Percentiles rank a stretch among this genome's conserved stretches.
Evolutionary conservation across 345 rosid genomes (phyloP).

Genomic region (Physaria fendleri): DNA sequence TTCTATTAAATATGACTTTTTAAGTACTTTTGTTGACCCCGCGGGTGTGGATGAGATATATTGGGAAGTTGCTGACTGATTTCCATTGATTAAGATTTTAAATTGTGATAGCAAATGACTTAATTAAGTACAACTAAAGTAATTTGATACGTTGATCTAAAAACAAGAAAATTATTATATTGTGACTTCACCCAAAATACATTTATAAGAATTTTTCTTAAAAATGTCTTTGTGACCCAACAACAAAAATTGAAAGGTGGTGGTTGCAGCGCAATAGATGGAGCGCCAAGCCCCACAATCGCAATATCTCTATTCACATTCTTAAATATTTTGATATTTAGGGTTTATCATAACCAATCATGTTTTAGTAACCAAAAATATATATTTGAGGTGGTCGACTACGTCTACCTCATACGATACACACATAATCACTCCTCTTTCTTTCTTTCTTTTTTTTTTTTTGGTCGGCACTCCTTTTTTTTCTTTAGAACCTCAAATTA

Average conservation of each 20-base stretch:
- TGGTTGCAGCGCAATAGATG: not conserved
- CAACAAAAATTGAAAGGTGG: not conserved
- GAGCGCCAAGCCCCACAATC: not conserved
- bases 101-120: not conserved
- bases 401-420: too few species aligned
- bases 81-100: not conserved
- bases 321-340: not conserved
- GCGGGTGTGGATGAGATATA: constrained; percentile 23
- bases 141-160: too few species aligned
- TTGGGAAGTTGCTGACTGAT: constrained; percentile 11
- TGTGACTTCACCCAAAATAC: not conserved
- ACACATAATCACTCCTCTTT: too few species aligned
- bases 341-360: not conserved
- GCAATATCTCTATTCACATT: not conserved
- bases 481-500: too few species aligned
- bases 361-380: not conserved
- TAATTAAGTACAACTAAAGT: not conserved
- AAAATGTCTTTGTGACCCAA: not conserved
- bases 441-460: too few species aligned
- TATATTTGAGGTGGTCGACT: not conserved
- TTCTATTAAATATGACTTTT: constrained; percentile 15
- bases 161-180: too few species aligned
- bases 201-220: not conserved
- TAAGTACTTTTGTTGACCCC: constrained; percentile 14
- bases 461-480: too few species aligned